These are phyloP conservation scores for Rhododendron mucronatum DNA, from an alignment of 148 eudicot genomes.

Conservation along the genomic window DNA sequence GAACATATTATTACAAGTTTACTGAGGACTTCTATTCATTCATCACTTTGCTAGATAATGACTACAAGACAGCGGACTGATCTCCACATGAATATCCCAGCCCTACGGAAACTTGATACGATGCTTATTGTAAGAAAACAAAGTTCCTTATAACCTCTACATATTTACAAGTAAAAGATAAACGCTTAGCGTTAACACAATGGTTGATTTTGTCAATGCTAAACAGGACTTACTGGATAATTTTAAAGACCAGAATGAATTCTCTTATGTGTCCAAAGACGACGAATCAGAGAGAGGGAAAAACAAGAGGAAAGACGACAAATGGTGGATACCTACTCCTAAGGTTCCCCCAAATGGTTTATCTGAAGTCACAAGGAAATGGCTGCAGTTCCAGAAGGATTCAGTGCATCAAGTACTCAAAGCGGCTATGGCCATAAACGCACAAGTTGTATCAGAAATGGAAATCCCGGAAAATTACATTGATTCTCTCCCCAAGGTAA, in stretches of 20 bases:
- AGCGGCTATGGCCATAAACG: conserved; percentile 82
- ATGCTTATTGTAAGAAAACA: conserved; percentile 60
- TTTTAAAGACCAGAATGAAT: conserved; percentile 62
- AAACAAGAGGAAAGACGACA: conserved; percentile 40
- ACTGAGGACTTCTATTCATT: neutral
- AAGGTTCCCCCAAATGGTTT: conserved; percentile 64
- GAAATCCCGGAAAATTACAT: conserved; percentile 69
- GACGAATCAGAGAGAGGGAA: conserved; percentile 32
- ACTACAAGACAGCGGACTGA: conserved; percentile 58
- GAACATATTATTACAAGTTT: neutral
- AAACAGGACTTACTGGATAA: conserved; percentile 62
- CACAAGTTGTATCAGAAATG: conserved; percentile 69
- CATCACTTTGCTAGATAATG: conserved; percentile 46
- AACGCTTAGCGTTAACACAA: neutral
- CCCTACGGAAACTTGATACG: conserved; percentile 66
- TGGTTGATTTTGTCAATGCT: neutral
- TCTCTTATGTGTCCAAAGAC: conserved; percentile 56
- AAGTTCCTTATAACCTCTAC: neutral
- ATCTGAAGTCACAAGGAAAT: conserved; percentile 51
- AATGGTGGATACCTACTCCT: conserved; percentile 82
- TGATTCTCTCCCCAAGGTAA: conserved; percentile 71
- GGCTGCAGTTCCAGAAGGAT: conserved; percentile 66
- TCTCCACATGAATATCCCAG: conserved; percentile 65
- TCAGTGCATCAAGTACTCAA: conserved; percentile 69
- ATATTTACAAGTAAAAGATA: neutral